Conservation (phyloP, 305 asterid species). For the Fraxinus floribunda region DNA sequence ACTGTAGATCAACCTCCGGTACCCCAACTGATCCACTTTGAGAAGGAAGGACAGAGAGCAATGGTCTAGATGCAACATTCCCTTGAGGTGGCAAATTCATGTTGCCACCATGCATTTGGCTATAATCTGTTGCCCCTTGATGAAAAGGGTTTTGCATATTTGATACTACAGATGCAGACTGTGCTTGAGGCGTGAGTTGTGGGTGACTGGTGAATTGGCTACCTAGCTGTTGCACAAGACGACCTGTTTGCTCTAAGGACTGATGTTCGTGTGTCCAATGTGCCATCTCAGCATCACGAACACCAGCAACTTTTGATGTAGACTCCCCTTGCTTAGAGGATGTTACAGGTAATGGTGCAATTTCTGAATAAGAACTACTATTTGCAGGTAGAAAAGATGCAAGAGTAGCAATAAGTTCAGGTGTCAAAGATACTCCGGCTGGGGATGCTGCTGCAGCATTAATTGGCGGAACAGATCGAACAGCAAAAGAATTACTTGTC, state of each 20-base stretch:
- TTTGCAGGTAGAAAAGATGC: conserved; percentile 60
- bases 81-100: conserved; percentile 42
- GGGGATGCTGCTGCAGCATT: conserved; percentile 48
- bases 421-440: conserved; percentile 67
- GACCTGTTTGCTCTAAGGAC: conserved; percentile 40
- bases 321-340: conserved; percentile 40
- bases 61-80: conserved; percentile 38
- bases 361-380: conserved; percentile 43
- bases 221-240: conserved; percentile 44
- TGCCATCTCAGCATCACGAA: conserved; percentile 39
- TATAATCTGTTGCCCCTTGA: conserved; percentile 42
- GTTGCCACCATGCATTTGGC: conserved; percentile 47
- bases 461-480: conserved; percentile 47
- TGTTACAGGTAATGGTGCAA: conserved; percentile 33
- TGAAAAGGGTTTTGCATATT: conserved; percentile 38
- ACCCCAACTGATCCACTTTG: conserved; percentile 47
- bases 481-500: conserved; percentile 38
- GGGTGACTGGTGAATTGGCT: conserved; percentile 48
- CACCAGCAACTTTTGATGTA: conserved; percentile 39
- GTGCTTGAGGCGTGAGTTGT: conserved; percentile 48
- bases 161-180: conserved; percentile 42
- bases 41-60: conserved; percentile 38
- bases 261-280: conserved; percentile 59
- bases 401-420: conserved; percentile 87
- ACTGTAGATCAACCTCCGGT: conserved; percentile 50